These are phyloP conservation scores for Jaltomata sinuosa DNA, from an alignment of 257 asterid species.

Conservation along the genomic window DNA sequence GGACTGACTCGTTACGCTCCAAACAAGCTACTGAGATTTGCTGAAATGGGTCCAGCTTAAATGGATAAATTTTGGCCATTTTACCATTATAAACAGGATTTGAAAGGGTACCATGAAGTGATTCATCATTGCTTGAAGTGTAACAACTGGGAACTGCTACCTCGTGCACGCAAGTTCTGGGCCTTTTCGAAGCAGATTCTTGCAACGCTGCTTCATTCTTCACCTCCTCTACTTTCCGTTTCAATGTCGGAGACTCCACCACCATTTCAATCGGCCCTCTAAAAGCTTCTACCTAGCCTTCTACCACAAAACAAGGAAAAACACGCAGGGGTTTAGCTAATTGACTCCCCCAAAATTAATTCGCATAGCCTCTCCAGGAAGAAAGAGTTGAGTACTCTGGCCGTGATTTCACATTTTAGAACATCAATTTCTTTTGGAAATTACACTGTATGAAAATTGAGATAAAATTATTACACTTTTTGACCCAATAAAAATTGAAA, in stretches of 20 bases:
- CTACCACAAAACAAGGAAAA: not conserved
- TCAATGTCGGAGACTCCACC: not conserved
- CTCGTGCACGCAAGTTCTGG: slow-evolving; percentile 85
- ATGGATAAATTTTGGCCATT: slow-evolving; percentile 68
- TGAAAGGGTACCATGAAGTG: slow-evolving; percentile 66
- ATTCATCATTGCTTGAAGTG: slow-evolving; percentile 39
- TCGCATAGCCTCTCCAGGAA: no score
- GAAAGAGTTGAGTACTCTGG: no score
- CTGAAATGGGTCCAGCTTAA: slow-evolving; percentile 86
- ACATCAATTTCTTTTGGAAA: no score
- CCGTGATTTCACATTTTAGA: no score
- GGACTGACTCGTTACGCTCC: slow-evolving; percentile 79
- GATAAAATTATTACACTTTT: no score
- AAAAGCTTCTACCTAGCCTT: not conserved
- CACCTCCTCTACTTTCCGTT: not conserved
- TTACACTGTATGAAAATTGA: no score
- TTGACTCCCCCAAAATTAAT: not conserved
- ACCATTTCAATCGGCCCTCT: not conserved
- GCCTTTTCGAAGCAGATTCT: slow-evolving; percentile 33
- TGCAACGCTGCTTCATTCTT: not conserved
- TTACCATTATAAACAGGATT: slow-evolving; percentile 63
- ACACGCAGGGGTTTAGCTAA: not conserved
- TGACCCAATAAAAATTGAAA: no score
- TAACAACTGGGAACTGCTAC: slow-evolving; percentile 82
- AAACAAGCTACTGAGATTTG: slow-evolving; percentile 81